Conservation (phyloP, 1,284 basidiomycete genomes). For the Sanghuangporus baumii region DNA sequence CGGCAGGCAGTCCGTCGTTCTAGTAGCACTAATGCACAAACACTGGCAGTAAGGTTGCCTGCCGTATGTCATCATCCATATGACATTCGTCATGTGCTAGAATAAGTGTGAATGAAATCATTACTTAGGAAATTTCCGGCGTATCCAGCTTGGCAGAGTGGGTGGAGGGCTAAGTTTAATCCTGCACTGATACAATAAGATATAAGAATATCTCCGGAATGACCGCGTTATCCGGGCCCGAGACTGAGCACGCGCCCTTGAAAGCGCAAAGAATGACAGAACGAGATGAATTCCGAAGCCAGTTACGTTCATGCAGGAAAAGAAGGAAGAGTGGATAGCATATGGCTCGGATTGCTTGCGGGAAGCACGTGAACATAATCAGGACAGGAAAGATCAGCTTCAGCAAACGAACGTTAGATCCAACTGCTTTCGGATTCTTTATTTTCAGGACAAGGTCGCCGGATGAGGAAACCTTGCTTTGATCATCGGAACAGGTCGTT, state of each 20-base stretch:
- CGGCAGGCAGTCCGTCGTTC: background rate
- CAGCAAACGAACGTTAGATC: background rate
- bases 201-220: background rate
- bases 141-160: background rate
- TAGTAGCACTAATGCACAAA: background rate
- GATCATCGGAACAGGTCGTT: background rate
- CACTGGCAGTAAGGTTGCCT: background rate
- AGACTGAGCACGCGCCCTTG: background rate
- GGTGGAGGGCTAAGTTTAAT: background rate
- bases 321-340: background rate
- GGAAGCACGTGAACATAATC: background rate
- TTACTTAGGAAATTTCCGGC: background rate
- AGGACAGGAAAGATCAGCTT: background rate
- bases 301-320: background rate
- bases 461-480: background rate
- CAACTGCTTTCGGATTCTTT: background rate
- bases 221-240: background rate
- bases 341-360: background rate
- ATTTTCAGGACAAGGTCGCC: background rate
- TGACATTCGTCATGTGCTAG: background rate
- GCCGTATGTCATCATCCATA: background rate
- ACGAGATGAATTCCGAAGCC: background rate
- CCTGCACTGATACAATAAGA: background rate
- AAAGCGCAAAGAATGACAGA: background rate
- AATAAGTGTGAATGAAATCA: background rate